Evolutionary conservation across 768 basidiomycete species (phyloP).

Genomic region (Amanita fuliginea): DNA sequence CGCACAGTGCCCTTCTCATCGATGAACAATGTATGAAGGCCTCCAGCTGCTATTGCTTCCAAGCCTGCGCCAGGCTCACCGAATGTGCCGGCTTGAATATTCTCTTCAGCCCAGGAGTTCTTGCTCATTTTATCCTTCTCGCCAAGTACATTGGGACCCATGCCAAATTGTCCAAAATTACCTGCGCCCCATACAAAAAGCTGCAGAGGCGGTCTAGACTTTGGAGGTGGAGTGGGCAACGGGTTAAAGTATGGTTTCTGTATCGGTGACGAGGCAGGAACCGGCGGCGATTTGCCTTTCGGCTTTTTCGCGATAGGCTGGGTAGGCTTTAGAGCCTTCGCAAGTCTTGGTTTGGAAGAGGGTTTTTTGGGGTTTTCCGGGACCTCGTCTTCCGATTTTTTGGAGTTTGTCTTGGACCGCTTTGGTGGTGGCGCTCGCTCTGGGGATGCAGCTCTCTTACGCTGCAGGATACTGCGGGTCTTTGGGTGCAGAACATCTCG

Average conservation of each 20-base stretch:
- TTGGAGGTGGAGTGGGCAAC: conserved; percentile 46
- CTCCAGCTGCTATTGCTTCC: conserved; percentile 72
- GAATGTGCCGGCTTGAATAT: conserved; percentile 61
- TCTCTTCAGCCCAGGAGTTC: conserved; percentile 67
- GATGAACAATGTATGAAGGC: conserved; percentile 81
- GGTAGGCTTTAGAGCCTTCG: conserved; percentile 7
- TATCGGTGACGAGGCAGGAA: conserved; percentile 24
- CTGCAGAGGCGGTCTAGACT: conserved; percentile 52
- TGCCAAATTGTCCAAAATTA: conserved; percentile 92
- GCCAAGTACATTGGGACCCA: conserved; percentile 64
- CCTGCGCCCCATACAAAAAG: conserved; percentile 88
- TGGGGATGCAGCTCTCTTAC: conserved; percentile 44
- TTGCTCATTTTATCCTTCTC: conserved; percentile 71
- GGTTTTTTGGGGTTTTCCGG: conserved; percentile 10
- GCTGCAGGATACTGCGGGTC: conserved; percentile 22
- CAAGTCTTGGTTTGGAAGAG: conserved; percentile 8
- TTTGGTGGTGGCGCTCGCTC: conserved; percentile 38
- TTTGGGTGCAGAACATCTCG: conserved; percentile 19
- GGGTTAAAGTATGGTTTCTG: conserved; percentile 53
- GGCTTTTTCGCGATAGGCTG: conserved; percentile 7
- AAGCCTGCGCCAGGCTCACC: conserved; percentile 71
- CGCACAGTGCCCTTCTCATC: conserved; percentile 86
- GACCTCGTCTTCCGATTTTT: conserved; percentile 34
- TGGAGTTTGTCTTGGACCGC: conserved; percentile 29
- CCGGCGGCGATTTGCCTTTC: conserved; percentile 12